Conservation (phyloP, 441 rosid species). For the Lagerstroemia fauriei region DNA sequence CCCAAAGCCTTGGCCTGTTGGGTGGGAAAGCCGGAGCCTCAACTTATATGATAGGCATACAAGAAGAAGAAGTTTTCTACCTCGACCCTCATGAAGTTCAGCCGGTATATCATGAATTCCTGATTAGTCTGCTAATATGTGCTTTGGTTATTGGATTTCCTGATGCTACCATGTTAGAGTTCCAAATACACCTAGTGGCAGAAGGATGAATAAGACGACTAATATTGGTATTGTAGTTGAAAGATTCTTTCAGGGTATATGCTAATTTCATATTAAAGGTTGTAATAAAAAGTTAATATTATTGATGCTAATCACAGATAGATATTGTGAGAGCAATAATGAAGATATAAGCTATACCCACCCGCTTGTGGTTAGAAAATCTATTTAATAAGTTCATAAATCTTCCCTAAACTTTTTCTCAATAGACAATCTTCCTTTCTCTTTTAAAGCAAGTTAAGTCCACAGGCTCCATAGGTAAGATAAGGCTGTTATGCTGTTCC, state of each 20-base stretch:
- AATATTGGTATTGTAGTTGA: not conserved
- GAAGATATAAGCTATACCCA: too few species aligned
- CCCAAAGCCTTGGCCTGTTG: conserved; percentile 90
- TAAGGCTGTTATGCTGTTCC: not conserved
- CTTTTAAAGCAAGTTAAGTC: not conserved
- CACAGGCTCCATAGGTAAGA: not conserved
- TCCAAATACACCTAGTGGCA: not conserved
- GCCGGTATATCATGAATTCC: conserved; percentile 42
- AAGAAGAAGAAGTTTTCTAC: conserved; percentile 74
- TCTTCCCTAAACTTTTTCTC: not conserved
- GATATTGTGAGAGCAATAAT: not conserved
- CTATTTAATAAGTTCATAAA: not conserved
- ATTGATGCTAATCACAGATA: not conserved
- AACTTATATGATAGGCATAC: conserved; percentile 87
- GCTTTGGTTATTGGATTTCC: not conserved
- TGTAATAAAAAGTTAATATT: not conserved
- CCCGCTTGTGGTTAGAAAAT: not conserved
- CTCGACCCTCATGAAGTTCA: conserved; percentile 92
- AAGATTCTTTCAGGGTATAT: not conserved
- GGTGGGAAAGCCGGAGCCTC: conserved; percentile 95
- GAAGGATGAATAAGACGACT: not conserved
- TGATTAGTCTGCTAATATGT: too few species aligned
- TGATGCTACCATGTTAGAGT: not conserved
- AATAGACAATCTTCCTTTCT: not conserved
- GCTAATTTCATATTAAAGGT: not conserved